A percentile compares a stretch with the other conserved stretches of the same genome.
phyloP scores from a whole-genome alignment of 768 basidiomycete genomes.

The Antrodiella citrinella region DNA sequence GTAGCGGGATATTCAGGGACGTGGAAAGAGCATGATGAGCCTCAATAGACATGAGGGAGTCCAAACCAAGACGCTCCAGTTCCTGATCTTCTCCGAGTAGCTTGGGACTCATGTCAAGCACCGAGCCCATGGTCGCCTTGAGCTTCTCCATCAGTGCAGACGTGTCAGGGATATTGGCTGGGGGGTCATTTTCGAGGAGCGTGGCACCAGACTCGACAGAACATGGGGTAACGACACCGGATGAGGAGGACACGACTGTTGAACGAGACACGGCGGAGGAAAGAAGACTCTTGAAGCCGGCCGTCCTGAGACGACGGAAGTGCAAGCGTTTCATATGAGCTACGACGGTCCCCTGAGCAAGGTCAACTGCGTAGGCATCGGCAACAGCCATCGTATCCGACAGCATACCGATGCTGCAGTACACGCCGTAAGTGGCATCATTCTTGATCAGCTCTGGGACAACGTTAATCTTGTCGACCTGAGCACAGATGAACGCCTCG shows the following conservation, averaged over 20 bases:
- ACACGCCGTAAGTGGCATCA: conserved; percentile 38
- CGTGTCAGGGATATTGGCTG: neutral
- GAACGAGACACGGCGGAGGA: conserved; percentile 1
- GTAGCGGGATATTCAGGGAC: conserved; percentile 34
- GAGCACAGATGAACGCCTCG: conserved; percentile 58
- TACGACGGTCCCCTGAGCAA: conserved; percentile 32
- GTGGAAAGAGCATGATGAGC: conserved; percentile 38
- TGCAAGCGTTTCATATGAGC: conserved; percentile 49
- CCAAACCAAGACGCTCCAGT: conserved; percentile 48
- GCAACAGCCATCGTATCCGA: conserved; percentile 39
- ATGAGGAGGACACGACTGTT: neutral
- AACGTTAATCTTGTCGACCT: conserved; percentile 40
- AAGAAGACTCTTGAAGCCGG: conserved; percentile 27
- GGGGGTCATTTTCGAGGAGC: neutral
- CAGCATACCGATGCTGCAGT: conserved; percentile 39
- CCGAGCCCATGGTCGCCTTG: conserved; percentile 33
- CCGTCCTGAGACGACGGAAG: conserved; percentile 49
- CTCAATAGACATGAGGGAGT: conserved; percentile 63
- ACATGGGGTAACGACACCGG: neutral
- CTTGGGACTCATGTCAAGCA: conserved; percentile 29
- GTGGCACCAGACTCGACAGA: neutral
- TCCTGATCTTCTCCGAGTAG: conserved; percentile 38
- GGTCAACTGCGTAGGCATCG: conserved; percentile 43
- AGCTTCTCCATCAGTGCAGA: conserved; percentile 1
- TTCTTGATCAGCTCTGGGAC: conserved; percentile 35